Evolutionary conservation across 768 basidiomycete genomes (phyloP).

Genomic region (Lyophyllum atratum): DNA sequence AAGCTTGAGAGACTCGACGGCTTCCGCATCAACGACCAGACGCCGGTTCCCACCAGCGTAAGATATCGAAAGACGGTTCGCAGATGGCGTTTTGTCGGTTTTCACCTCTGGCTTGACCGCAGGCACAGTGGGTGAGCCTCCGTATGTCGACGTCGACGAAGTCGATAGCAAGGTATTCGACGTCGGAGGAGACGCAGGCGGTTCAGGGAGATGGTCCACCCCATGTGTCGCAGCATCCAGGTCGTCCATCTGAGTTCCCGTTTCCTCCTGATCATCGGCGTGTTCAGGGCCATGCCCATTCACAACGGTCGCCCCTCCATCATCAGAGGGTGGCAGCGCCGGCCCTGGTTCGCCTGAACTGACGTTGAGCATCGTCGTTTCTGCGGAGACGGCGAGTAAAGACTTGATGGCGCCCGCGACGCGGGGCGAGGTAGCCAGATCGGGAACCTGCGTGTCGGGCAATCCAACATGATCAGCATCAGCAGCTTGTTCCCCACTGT

Average conservation of each 20-base stretch:
- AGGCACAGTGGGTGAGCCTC: constrained; percentile 42
- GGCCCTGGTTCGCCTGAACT: constrained; percentile 25
- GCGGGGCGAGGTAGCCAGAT: constrained; percentile 5
- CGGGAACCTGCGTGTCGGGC: constrained; percentile 44
- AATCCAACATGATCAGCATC: constrained; percentile 35
- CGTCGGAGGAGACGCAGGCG: constrained; percentile 57
- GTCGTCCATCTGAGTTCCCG: constrained; percentile 19
- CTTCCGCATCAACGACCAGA: constrained; percentile 85
- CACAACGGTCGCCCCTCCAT: constrained; percentile 23
- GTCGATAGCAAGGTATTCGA: constrained; percentile 49
- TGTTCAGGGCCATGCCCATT: constrained; percentile 22
- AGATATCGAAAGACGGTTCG: constrained; percentile 90
- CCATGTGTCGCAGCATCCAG: constrained; percentile 23
- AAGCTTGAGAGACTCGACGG: constrained; percentile 80
- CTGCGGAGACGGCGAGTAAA: constrained; percentile 46
- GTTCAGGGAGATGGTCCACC: constrained; percentile 57
- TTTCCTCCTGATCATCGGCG: constrained; percentile 13
- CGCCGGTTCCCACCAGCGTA: constrained; percentile 89
- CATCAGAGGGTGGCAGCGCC: constrained; percentile 20
- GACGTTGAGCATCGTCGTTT: constrained; percentile 55
- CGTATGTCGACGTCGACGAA: constrained; percentile 45
- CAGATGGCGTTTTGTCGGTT: constrained; percentile 57
- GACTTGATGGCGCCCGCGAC: constrained; percentile 25
- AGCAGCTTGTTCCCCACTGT: constrained; percentile 49
- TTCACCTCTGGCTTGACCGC: constrained; percentile 37